Base-by-base conservation (phyloP, 768 basidiomycete species). In the Porphyrellus cyaneotinctus region DNA sequence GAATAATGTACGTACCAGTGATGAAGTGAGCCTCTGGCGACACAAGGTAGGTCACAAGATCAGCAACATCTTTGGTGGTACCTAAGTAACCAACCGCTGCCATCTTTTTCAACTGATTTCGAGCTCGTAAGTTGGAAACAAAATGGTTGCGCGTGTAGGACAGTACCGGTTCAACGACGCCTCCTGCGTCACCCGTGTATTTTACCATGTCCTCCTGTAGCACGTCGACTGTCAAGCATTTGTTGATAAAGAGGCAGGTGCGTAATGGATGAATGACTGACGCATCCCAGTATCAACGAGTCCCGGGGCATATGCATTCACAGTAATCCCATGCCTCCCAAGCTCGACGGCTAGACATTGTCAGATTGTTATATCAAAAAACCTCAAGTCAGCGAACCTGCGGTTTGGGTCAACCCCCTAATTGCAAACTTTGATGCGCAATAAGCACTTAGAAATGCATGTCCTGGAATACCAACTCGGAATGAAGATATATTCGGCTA, bases 351-450 rank as follows among this genome's bases (percentile, higher is more conserved):
- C 72, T 74, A 18, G 13, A n/a, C 1, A 33, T 24, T 17, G n/a
- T 63, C 24, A 55, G 18, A 47, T 41, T 22, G n/a, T 3, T 18
- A 35, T 14, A 20, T 35, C 9, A 3, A 41, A 12, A 6, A 22
- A 15, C 24, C 0, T 20, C 18, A 31, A 15, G 6, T 9, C 0
- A 33, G 26, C 54, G 13, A 30, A 66, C 65, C 65, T 50, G 65
- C 58, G 3, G 58, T 52, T 47, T 76, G 75, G 1, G 77, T 77
- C 24, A 78, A 56, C 15, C 72, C 75, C 24, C 75, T 64, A 0
- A 79, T 45, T 3, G 75, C 75, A 56, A 76, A 77, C 58, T 79
- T 78, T 5, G 70, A 71, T 0, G 68, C 59, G 37, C 58, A 60
- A 52, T 78, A 78, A 6, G 67, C 56, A 26, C 65, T 48, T 33